phyloP scores from a whole-genome alignment of 1,284 basidiomycete species.

The Sanghuangporus sanghuang region DNA sequence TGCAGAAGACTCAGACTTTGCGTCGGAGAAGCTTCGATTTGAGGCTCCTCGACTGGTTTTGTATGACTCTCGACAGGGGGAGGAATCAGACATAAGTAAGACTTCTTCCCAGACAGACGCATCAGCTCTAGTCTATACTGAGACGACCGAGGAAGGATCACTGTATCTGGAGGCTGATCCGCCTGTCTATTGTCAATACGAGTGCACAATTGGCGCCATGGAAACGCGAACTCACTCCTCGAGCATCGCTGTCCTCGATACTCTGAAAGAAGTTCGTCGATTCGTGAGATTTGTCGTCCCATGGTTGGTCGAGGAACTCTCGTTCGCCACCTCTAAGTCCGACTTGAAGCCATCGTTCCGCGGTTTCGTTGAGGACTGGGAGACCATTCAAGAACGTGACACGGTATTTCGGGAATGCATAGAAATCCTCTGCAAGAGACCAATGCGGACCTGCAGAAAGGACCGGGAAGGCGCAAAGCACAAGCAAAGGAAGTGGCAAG shows the following conservation, averaged over 20 bases:
- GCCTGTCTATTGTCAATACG: conserved; percentile 6
- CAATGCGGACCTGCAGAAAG: conserved; percentile 47
- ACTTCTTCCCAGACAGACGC: conserved; percentile 60
- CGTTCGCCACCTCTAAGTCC: conserved; percentile 68
- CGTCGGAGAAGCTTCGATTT: conserved; percentile 56
- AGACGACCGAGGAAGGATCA: background rate
- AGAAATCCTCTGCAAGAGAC: conserved; percentile 73
- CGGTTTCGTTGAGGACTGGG: conserved; percentile 72
- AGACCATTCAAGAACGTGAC: conserved; percentile 77
- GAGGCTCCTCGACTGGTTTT: conserved; percentile 42
- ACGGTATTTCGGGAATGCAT: conserved; percentile 81
- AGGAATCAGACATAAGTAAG: conserved; percentile 73
- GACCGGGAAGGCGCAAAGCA: conserved; percentile 18
- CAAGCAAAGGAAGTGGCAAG: conserved; percentile 14
- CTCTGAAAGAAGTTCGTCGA: conserved; percentile 39
- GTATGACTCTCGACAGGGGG: conserved; percentile 47
- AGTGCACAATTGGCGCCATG: background rate
- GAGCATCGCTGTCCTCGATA: conserved; percentile 47
- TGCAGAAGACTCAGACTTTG: conserved; percentile 77
- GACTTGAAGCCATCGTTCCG: conserved; percentile 60
- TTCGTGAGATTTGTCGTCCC: conserved; percentile 38
- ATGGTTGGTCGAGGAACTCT: conserved; percentile 70
- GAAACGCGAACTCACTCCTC: background rate
- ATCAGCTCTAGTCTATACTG: conserved; percentile 51
- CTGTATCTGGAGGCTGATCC: conserved; percentile 1